Conservation (phyloP, 1,284 basidiomycete genomes). For the Ganoderma meredithae region DNA sequence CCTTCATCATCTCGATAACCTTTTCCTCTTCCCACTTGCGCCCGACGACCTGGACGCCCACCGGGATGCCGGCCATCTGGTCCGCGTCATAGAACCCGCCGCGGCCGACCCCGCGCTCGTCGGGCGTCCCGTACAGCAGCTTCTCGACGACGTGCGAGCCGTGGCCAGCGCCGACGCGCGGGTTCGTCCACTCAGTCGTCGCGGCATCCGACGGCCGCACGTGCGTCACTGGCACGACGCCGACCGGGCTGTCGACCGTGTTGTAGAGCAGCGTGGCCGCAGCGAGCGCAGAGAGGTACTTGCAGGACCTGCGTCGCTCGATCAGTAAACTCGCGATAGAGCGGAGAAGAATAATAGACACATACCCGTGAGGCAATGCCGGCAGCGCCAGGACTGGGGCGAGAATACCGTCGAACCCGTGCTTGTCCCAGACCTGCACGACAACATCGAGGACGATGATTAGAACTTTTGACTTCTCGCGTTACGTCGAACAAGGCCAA, state of each 20-base stretch:
- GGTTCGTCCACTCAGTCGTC: constrained; percentile 61
- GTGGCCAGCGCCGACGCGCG: constrained; percentile 45
- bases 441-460: neutral
- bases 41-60: constrained; percentile 85
- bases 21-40: constrained; percentile 88
- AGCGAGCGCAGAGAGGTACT: constrained; percentile 31
- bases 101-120: constrained; percentile 42
- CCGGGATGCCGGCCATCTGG: constrained; percentile 81
- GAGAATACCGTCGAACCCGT: constrained; percentile 78
- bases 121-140: constrained; percentile 53
- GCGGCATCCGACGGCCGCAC: constrained; percentile 74
- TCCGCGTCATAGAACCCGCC: constrained; percentile 70
- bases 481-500: neutral
- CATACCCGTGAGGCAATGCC: constrained; percentile 74
- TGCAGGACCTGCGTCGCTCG: constrained; percentile 27
- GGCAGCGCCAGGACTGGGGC: constrained; percentile 79
- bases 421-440: constrained; percentile 72
- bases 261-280: constrained; percentile 63
- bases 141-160: constrained; percentile 65
- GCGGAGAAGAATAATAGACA: constrained; percentile 6
- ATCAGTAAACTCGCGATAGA: neutral
- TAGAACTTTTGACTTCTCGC: neutral
- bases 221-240: constrained; percentile 81
- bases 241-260: constrained; percentile 80
- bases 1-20: constrained; percentile 80